phyloP scores from a whole-genome alignment of 305 asterid genomes.

The Rubia occidens region DNA sequence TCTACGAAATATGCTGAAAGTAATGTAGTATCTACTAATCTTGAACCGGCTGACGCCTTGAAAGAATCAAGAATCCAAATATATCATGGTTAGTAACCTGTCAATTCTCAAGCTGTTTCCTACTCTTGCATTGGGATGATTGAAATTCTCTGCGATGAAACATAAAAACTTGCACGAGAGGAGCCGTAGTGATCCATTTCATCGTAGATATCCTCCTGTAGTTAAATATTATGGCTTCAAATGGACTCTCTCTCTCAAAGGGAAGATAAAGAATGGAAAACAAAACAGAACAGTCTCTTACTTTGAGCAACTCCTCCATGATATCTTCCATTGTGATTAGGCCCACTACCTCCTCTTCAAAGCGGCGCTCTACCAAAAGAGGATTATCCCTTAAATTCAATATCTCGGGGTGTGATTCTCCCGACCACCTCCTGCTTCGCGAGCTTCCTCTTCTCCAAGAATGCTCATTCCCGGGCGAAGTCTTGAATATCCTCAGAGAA shows the following conservation, averaged over 20 bases:
- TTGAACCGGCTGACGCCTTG: not conserved
- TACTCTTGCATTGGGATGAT: not conserved
- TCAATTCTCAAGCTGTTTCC: not conserved
- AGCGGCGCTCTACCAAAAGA: constrained; percentile 28
- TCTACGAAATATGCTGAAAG: not conserved
- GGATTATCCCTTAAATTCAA: constrained; percentile 45
- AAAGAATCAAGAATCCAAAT: too few relatives aligned
- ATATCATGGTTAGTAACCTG: too few relatives aligned
- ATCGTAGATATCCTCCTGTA: constrained; percentile 70
- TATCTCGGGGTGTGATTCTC: constrained; percentile 53
- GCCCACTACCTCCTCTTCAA: constrained; percentile 70
- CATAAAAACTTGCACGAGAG: constrained; percentile 7
- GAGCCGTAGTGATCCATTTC: constrained; percentile 45
- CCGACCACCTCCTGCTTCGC: constrained; percentile 59
- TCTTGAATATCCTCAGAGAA: constrained; percentile 44
- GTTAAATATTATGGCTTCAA: constrained; percentile 1
- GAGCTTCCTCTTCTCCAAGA: constrained; percentile 34
- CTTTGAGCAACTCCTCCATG: constrained; percentile 80
- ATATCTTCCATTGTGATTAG: constrained; percentile 92
- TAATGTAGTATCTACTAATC: not conserved
- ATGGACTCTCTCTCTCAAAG: not conserved
- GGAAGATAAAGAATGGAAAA: not conserved
- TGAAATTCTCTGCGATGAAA: not conserved
- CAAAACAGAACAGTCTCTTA: constrained; percentile 11
- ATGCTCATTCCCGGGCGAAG: constrained; percentile 24